Conservation (phyloP, 2,329 filamentous ascomycete genomes). For the Domatiomyces globalis region DNA sequence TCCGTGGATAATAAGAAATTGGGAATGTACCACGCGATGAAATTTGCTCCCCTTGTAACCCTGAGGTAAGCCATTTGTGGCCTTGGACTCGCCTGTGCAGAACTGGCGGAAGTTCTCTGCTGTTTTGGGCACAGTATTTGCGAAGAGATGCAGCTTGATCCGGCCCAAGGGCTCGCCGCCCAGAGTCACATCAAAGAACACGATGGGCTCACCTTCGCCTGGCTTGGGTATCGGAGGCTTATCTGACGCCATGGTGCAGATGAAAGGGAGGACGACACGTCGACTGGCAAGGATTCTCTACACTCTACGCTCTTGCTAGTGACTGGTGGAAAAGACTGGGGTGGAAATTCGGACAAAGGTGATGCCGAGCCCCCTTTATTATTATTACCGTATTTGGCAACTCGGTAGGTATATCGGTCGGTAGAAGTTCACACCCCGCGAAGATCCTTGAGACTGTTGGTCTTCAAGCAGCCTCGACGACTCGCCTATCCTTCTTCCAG, state of each 20-base stretch:
- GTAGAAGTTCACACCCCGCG: no score
- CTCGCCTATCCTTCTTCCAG: constrained; percentile 13
- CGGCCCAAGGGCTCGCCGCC: constrained; percentile 50
- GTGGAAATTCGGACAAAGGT: neutral
- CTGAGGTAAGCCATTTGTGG: constrained; percentile 59
- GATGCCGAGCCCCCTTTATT: neutral
- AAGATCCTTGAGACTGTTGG: no score
- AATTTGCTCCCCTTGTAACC: constrained; percentile 94
- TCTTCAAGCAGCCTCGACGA: constrained; percentile 2
- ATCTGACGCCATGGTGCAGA: neutral
- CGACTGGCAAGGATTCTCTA: no score
- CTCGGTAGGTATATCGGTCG: no score
- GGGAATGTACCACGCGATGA: constrained; percentile 64
- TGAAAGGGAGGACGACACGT: neutral
- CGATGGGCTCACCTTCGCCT: constrained; percentile 26
- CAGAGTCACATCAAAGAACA: constrained; percentile 37
- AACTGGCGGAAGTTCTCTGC: constrained; percentile 96
- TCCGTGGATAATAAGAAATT: neutral
- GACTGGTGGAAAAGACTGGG: neutral
- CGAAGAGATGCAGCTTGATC: constrained; percentile 82
- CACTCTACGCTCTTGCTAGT: neutral
- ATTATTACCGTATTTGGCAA: no score
- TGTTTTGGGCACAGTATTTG: constrained; percentile 68
- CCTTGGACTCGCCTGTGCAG: constrained; percentile 86
- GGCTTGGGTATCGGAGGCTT: constrained; percentile 15